These are phyloP conservation scores for Solanum virginianum DNA, from an alignment of 257 asterid genomes.

Conservation along the genomic window DNA sequence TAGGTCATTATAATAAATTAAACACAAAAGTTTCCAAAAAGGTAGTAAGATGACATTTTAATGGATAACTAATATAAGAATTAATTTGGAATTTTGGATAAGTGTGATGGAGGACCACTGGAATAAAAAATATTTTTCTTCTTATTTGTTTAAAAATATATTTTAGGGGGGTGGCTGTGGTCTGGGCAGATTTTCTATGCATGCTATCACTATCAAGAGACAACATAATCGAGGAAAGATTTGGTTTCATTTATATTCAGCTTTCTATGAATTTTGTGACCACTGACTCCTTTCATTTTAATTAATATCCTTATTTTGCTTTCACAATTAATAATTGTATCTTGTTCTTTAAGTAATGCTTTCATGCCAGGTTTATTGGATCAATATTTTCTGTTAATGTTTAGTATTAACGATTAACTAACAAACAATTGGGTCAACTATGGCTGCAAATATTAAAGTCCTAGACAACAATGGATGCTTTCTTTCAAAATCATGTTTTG, in stretches of 20 bases:
- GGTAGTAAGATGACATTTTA: background rate
- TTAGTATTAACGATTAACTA: background rate
- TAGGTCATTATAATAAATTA: background rate
- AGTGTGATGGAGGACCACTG: conserved; percentile 21
- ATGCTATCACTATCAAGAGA: conserved; percentile 29
- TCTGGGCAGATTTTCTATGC: conserved; percentile 13
- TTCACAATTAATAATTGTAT: background rate
- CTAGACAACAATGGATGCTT: background rate
- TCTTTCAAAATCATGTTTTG: background rate
- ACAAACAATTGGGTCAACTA: background rate
- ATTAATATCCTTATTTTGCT: background rate
- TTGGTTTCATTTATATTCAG: conserved; percentile 35
- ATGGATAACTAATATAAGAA: background rate
- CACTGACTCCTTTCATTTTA: background rate
- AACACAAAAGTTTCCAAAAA: background rate
- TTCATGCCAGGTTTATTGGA: background rate
- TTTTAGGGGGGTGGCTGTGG: background rate
- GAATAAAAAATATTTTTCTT: background rate
- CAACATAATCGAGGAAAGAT: conserved; percentile 51
- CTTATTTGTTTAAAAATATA: too few relatives aligned
- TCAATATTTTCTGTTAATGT: background rate
- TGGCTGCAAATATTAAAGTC: background rate
- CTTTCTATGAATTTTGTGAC: background rate
- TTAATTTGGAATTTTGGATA: background rate
- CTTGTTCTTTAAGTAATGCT: background rate